Conservation (phyloP, 163 green algal genomes). For the Chlorella variabilis region DNA sequence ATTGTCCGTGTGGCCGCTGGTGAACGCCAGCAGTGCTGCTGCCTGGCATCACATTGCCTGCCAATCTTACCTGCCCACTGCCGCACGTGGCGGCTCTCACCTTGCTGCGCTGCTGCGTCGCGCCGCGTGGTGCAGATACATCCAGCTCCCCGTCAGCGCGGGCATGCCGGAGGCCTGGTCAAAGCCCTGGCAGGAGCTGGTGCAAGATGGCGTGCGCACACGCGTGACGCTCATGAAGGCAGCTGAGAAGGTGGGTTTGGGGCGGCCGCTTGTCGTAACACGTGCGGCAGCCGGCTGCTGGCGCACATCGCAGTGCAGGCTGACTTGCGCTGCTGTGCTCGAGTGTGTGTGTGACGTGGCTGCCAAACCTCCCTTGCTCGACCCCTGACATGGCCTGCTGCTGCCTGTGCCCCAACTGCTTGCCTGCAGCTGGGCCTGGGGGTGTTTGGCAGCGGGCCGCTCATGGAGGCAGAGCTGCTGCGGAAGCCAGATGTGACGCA, state of each 20-base stretch:
- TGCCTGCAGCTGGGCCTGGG: slow-evolving; percentile 55
- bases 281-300: neutral
- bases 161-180: slow-evolving; percentile 69
- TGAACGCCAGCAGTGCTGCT: neutral
- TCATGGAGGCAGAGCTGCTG: slow-evolving; percentile 65
- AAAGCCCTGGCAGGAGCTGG: slow-evolving; percentile 60
- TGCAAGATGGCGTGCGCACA: neutral
- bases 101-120: no score
- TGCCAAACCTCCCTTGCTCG: neutral
- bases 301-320: neutral
- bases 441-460: slow-evolving; percentile 70
- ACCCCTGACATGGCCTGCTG: no score
- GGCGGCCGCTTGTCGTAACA: neutral
- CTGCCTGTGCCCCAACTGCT: neutral
- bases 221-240: slow-evolving; percentile 55
- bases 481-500: neutral
- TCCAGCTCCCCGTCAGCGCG: slow-evolving; percentile 64
- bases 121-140: slow-evolving; percentile 35
- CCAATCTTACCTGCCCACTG: neutral
- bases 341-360: no score
- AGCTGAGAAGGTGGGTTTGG: slow-evolving; percentile 37
- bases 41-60: neutral
- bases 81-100: neutral
- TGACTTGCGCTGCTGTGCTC: neutral
- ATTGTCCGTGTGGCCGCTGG: neutral